Conservation (phyloP, 257 asterid species). For the Solanum corneliomulleri region DNA sequence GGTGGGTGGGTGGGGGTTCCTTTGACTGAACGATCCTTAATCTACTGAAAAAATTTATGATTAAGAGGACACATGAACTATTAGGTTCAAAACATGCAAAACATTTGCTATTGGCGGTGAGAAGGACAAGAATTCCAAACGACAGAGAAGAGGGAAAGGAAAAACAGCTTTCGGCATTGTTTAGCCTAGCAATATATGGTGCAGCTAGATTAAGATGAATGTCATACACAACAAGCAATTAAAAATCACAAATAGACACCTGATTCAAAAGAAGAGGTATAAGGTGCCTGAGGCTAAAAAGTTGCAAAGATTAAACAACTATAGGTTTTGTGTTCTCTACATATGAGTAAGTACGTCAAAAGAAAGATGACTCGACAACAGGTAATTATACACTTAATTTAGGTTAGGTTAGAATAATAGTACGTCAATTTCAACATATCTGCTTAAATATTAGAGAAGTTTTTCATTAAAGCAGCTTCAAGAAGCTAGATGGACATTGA, state of each 20-base stretch:
- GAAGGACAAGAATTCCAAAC: background rate
- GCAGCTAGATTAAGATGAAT: background rate
- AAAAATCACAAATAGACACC: background rate
- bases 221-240: background rate
- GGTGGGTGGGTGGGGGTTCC: no score
- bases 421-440: background rate
- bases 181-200: background rate
- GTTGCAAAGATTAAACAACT: background rate
- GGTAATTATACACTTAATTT: background rate
- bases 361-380: background rate
- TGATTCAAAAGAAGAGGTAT: background rate
- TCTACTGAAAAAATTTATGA: background rate
- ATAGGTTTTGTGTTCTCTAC: background rate
- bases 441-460: background rate
- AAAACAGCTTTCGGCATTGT: background rate
- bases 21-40: background rate
- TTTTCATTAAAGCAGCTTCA: background rate
- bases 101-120: background rate
- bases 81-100: background rate
- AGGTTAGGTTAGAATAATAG: background rate
- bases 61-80: background rate
- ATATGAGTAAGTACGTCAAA: background rate
- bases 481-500: background rate
- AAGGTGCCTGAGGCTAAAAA: background rate
- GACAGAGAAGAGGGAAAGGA: background rate